phyloP scores from a whole-genome alignment of 78 protist species.

The Planoprotostelium fungivorum region DNA sequence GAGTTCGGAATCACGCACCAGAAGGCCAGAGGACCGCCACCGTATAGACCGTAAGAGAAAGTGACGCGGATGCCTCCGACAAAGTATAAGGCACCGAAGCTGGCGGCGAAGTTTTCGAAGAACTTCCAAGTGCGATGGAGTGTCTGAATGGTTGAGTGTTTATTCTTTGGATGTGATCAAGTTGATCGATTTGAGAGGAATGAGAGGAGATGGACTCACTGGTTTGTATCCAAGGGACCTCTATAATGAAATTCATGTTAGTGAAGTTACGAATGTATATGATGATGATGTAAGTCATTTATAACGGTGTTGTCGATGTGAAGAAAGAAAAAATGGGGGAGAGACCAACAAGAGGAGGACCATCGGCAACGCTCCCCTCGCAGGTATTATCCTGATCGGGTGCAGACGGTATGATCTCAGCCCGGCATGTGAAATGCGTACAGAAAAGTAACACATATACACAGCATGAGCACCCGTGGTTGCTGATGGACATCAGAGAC shows the following conservation, averaged over 20 bases:
- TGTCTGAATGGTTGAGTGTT: background rate
- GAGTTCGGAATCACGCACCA: background rate
- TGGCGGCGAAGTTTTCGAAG: background rate
- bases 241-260: too few relatives aligned
- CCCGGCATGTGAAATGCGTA: background rate
- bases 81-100: background rate
- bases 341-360: too few relatives aligned
- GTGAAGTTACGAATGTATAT: too few relatives aligned
- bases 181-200: background rate
- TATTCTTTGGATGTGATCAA: too few relatives aligned
- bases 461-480: background rate
- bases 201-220: too few relatives aligned
- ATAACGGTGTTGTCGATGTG: background rate
- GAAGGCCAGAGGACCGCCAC: background rate
- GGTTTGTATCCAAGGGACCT: too few relatives aligned
- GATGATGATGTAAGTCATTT: too few relatives aligned
- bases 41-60: background rate
- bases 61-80: background rate
- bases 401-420: background rate
- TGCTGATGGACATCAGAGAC: background rate
- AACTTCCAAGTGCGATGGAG: background rate
- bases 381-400: conserved; percentile 1
- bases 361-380: background rate
- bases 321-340: background rate
- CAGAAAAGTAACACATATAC: background rate